Evolutionary conservation across 1,284 basidiomycete genomes (phyloP).

Genomic region (Ganoderma lucidum): DNA sequence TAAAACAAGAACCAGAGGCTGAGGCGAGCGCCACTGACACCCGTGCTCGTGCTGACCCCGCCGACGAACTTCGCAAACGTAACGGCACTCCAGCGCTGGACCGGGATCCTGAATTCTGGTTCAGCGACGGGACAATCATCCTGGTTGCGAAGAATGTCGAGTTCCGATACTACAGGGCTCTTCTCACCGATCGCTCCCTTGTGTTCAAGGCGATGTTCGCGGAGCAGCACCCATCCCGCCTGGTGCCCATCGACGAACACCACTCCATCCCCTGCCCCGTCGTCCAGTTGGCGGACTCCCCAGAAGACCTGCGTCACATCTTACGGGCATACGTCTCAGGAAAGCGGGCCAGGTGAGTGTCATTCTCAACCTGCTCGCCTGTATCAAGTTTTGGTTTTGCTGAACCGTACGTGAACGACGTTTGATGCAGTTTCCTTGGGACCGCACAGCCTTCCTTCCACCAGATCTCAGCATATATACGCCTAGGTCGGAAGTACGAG

Average conservation of each 20-base stretch:
- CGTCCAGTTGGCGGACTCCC: constrained; percentile 9
- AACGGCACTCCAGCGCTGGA: background rate
- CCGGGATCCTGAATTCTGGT: constrained; percentile 2
- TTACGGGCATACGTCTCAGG: background rate
- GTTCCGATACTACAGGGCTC: background rate
- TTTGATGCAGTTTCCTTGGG: background rate
- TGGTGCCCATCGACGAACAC: background rate
- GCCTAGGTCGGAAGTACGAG: background rate
- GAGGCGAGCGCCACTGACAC: background rate
- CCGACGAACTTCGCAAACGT: too few relatives aligned
- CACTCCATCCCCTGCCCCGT: constrained; percentile 14
- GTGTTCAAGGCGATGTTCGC: constrained; percentile 54
- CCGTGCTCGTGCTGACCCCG: background rate
- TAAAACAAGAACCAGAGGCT: background rate
- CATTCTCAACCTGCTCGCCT: background rate
- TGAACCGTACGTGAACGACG: too few relatives aligned
- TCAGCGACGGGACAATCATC: background rate
- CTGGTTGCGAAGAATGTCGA: background rate
- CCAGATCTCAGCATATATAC: background rate
- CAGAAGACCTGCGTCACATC: constrained; percentile 17
- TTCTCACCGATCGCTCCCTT: constrained; percentile 66
- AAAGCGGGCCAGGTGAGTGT: background rate
- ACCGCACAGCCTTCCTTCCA: background rate
- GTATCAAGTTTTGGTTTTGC: background rate
- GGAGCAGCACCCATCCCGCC: background rate